phyloP scores from a whole-genome alignment of 208 protist genomes.

The Trichomonas gallinae region DNA sequence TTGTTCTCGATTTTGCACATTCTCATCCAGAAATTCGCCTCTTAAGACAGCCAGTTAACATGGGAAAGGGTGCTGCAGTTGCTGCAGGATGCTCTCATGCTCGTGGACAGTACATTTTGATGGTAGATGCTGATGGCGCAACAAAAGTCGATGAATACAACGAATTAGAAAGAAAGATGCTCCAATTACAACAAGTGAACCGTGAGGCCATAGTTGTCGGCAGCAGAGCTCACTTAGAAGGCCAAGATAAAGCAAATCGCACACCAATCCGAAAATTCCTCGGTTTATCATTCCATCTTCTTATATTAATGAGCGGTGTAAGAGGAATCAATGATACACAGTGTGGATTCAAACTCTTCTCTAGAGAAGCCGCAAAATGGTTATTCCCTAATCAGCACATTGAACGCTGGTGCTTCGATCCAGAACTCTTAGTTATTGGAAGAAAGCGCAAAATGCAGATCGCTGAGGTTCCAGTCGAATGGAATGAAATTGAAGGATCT shows the following conservation, averaged over 20 bases:
- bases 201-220: not conserved
- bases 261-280: conserved; percentile 24
- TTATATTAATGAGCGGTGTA: not conserved
- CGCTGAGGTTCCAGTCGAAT: conserved; percentile 29
- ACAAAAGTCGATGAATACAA: conserved; percentile 19
- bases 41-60: conserved; percentile 13
- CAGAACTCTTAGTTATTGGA: conserved; percentile 32
- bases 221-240: not conserved
- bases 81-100: not conserved
- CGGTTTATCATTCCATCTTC: conserved; percentile 27
- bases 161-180: conserved; percentile 16
- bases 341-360: conserved; percentile 38
- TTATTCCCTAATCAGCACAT: conserved; percentile 34
- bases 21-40: not conserved
- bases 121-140: conserved; percentile 38
- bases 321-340: conserved; percentile 28
- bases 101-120: conserved; percentile 25
- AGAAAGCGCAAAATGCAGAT: conserved; percentile 13
- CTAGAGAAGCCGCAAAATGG: not conserved
- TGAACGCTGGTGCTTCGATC: conserved; percentile 32
- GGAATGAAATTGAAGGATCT: conserved; percentile 30
- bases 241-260: conserved; percentile 26
- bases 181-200: not conserved
- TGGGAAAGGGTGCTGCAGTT: conserved; percentile 32
- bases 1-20: conserved; percentile 15